Evolutionary conservation across 2,329 filamentous ascomycete genomes (phyloP), one percentile per base, ranked within the genome.

Genomic region (Geoglossum cookeanum): DNA sequence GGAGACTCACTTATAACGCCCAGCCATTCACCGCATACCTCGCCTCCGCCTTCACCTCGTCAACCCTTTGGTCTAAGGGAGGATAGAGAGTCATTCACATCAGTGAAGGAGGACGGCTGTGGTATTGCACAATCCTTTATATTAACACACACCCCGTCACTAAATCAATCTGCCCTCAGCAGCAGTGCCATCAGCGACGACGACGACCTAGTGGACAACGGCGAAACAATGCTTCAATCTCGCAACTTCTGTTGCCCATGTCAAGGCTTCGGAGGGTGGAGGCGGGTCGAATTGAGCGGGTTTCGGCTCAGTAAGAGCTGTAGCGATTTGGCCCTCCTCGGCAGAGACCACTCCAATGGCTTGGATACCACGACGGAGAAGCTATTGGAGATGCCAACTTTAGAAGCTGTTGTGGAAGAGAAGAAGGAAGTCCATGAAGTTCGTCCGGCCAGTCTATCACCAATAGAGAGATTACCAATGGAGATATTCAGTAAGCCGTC

Each of bases 401-500:
- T 58, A 60, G 54, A n/a, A 32, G 1, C 33, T 37, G 15, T 45
- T 17, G 17, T 45, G n/a, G 63, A 63, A 56, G 60, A 63, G 15
- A 59, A 66, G 48, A 61, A 61, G 35, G 55, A 60, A 22, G 60
- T 63, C 60, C 60, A 65, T 62, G 49, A 66, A 62, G 55, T 65
- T 60, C 72, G 9, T n/a, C 32, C 8, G 3, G 13, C 39, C 27
- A 39, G 53, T 3, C 22, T 32, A 4, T 58, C 57, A 15, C 27
- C 33, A 30, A 70, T 90, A 45, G 85, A 89, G 72, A 78, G 68
- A 60, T 74, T 90, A 6, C 85, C 85, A 0, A 74, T 78, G 56
- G 85, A 89, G 69, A 72, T 88, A 61, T 76, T 87, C 58, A 78
- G 84, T 87, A 75, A 70, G 81, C 22, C 22, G 22, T 22, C 22